Evolutionary conservation across 441 rosid genomes (phyloP), one percentile per base, ranked within the genome.

Genomic region (Gossypium aridum): DNA sequence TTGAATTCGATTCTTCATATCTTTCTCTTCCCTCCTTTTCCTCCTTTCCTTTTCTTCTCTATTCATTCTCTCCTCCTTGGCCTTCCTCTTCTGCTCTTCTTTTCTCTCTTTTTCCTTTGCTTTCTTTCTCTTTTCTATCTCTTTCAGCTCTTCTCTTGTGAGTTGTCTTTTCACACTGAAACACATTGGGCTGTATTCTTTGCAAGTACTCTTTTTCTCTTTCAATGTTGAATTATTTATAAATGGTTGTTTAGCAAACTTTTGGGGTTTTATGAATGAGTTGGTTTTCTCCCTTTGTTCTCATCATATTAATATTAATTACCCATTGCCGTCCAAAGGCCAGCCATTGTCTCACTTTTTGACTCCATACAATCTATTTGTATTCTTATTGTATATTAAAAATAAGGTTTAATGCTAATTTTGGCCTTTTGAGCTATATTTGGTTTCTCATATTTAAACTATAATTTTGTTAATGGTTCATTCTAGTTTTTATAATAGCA

Each of bases 101-200:
- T 31, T 31, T 20, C 34, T 23, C 53, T 80, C 75, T 57, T 65
- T 79, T 9, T 31, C 51, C 76, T 70, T 77, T 59, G 69, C 80
- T 37, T 68, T 79, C 77, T 65, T 73, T 65, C 61, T 77, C 67
- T 71, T 74, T 6, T 74, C 79, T 3, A 10, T 81, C 73, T 74
- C 82, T 68, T 70, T 76, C 37, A 80, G 19, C 49, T 83, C 84
- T 72, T 74, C 81, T 53, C 67, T 80, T 0, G 78, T 75, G 20
- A 83, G 62, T 34, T 79, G 69, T 49, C 69, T 80, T 55, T 49
- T 64, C 51, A 80, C 28, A 2, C 17, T 70, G 71, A 81, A 79
- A 72, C 86, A 82, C 84, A 80, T 77, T 59, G 51, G 51, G 51
- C 43, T 25, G 19, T 4, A 7, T 6, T 26, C 8, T 6, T 23